Evolutionary conservation across 345 rosid species (phyloP).

Genomic region (Acer yangbiense): DNA sequence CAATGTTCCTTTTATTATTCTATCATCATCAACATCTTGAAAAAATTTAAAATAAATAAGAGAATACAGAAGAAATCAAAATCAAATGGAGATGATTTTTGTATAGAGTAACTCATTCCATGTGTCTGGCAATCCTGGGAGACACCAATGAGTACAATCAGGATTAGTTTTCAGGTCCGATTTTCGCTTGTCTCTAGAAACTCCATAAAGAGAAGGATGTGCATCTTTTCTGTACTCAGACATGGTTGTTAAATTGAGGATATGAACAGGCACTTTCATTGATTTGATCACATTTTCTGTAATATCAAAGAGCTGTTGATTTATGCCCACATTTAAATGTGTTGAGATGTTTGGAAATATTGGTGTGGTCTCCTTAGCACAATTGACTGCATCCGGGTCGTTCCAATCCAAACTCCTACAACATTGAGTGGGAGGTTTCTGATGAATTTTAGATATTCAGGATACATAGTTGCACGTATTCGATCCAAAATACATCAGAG

Average conservation of each 20-base stretch:
- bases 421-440: not conserved
- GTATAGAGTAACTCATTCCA: constrained; percentile 88
- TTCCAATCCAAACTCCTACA: constrained; percentile 68
- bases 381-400: constrained; percentile 50
- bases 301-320: constrained; percentile 42
- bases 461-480: too few relatives aligned
- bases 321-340: constrained; percentile 58
- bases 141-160: constrained; percentile 95
- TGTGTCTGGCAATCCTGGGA: constrained; percentile 89
- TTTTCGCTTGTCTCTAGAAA: constrained; percentile 49
- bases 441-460: not conserved
- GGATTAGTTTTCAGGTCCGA: constrained; percentile 60
- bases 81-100: constrained; percentile 43
- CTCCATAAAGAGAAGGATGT: constrained; percentile 55
- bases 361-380: constrained; percentile 65
- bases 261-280: constrained; percentile 42
- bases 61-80: too few relatives aligned
- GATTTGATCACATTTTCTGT: constrained; percentile 49
- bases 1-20: too few relatives aligned
- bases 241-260: constrained; percentile 64
- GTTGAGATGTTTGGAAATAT: constrained; percentile 32
- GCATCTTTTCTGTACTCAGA: constrained; percentile 91
- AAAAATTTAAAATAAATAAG: too few relatives aligned
- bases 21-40: too few relatives aligned
- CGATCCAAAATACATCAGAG: too few relatives aligned